phyloP scores from a whole-genome alignment of 441 rosid species.

The Adansonia rubrostipa region DNA sequence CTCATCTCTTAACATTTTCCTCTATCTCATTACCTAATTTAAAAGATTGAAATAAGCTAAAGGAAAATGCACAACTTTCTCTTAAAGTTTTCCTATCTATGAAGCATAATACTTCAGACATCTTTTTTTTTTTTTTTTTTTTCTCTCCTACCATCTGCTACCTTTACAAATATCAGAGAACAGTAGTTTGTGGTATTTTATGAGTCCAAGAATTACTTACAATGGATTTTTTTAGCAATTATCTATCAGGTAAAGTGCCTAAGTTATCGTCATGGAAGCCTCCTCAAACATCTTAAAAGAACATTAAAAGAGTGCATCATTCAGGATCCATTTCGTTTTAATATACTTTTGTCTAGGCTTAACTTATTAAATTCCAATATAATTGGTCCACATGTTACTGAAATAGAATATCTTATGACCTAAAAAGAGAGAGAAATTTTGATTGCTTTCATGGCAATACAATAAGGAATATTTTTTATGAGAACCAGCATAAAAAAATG shows the following conservation, averaged over 20 bases:
- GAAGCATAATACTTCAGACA: background rate
- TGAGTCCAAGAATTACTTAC: background rate
- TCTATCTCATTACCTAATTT: background rate
- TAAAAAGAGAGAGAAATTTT: background rate
- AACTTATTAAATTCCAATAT: background rate
- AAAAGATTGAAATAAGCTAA: background rate
- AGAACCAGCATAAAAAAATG: constrained; percentile 1
- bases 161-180: background rate
- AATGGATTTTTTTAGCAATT: background rate
- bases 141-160: background rate
- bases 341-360: background rate
- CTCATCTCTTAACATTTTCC: background rate
- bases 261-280: background rate
- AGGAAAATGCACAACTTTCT: background rate
- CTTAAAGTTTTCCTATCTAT: background rate
- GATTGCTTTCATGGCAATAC: background rate
- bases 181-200: background rate
- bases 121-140: background rate
- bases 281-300: background rate
- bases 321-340: background rate
- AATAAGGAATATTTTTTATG: background rate
- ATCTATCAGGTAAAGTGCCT: background rate
- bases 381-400: background rate
- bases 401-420: background rate
- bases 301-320: background rate